Conservation (phyloP, 352 stramenopile genomes). For the Pilasporangium apinafurcum region DNA sequence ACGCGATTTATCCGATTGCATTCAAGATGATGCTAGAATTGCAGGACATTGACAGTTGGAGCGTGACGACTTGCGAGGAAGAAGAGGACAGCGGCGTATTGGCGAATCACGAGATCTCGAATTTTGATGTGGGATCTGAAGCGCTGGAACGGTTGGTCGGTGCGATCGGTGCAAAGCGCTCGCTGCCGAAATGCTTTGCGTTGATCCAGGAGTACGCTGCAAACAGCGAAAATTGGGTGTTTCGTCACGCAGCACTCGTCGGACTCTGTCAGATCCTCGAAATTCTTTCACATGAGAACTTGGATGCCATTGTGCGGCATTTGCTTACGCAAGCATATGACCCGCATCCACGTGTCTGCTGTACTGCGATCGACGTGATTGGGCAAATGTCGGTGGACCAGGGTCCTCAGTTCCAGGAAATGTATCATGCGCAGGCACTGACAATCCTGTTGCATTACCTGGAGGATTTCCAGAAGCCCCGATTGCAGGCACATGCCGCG, state of each 20-base stretch:
- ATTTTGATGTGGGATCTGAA: constrained; percentile 84
- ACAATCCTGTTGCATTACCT: constrained; percentile 61
- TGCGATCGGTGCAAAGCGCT: constrained; percentile 61
- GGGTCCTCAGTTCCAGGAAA: constrained; percentile 69
- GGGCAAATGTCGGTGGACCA: constrained; percentile 78
- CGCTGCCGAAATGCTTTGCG: constrained; percentile 66
- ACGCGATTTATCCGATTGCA: constrained; percentile 59
- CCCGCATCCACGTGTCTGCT: constrained; percentile 71
- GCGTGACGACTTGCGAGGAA: constrained; percentile 58
- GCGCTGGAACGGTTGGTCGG: constrained; percentile 65
- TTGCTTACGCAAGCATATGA: constrained; percentile 64
- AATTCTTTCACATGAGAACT: constrained; percentile 46
- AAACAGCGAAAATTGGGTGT: constrained; percentile 59
- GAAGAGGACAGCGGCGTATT: constrained; percentile 35
- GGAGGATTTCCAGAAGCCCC: constrained; percentile 45
- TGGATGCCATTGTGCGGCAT: constrained; percentile 67
- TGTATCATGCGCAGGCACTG: constrained; percentile 63
- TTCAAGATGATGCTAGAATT: constrained; percentile 86
- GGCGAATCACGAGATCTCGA: constrained; percentile 70
- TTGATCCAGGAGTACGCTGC: constrained; percentile 73
- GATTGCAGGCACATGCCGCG: constrained; percentile 68
- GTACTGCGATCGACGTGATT: constrained; percentile 79
- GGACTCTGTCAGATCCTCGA: constrained; percentile 80
- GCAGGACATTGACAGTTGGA: constrained; percentile 67
- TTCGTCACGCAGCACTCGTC: constrained; percentile 70